These are phyloP conservation scores for Claviceps sp. DNA, from an alignment of 2,329 filamentous ascomycete genomes.

Conservation along the genomic window DNA sequence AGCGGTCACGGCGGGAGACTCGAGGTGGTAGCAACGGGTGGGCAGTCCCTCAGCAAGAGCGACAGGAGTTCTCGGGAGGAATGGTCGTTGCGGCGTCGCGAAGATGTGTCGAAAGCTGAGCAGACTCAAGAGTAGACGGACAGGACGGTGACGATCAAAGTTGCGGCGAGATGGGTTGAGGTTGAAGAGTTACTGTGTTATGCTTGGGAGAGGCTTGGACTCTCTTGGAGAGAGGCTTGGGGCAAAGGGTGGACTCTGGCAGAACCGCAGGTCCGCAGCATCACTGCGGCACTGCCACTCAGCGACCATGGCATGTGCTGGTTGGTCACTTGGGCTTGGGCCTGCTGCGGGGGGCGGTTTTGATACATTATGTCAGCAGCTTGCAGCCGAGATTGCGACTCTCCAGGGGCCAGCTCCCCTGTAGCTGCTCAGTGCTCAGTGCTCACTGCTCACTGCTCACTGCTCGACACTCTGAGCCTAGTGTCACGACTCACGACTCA, in stretches of 20 bases:
- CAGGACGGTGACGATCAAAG: neutral
- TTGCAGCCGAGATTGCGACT: too few relatives aligned
- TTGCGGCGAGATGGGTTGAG: slow-evolving; percentile 1
- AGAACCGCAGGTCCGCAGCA: neutral
- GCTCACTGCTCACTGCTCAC: too few relatives aligned
- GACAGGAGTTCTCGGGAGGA: neutral
- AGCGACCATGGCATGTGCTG: neutral
- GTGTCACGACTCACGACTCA: too few relatives aligned
- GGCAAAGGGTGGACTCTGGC: neutral
- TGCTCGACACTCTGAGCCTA: too few relatives aligned
- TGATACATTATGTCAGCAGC: neutral
- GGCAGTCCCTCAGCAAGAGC: neutral
- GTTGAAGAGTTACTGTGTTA: neutral
- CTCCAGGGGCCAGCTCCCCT: too few relatives aligned
- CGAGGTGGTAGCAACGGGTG: neutral
- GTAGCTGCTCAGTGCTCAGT: too few relatives aligned
- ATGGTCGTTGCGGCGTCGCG: neutral
- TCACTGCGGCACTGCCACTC: neutral
- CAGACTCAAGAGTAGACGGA: neutral
- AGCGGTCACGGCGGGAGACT: neutral
- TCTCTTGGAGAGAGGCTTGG: neutral
- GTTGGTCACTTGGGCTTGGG: neutral
- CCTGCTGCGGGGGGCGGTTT: neutral
- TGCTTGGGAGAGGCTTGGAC: neutral
- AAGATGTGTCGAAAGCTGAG: neutral